Conservation (phyloP, 2,329 filamentous ascomycete species). For the Chrysoporthe deuterocubensis region DNA sequence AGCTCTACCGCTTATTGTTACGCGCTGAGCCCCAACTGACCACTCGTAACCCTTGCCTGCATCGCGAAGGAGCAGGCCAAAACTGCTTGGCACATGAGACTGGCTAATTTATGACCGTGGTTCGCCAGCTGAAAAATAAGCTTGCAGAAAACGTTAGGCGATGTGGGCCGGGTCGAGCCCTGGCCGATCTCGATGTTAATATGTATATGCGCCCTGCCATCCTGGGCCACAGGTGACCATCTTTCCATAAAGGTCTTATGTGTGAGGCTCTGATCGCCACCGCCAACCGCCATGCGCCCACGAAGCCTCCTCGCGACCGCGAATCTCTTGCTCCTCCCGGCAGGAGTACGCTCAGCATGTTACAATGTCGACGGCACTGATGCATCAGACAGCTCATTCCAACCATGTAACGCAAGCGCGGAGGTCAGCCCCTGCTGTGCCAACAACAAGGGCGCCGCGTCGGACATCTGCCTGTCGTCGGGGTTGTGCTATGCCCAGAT, state of each 20-base stretch:
- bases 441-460: slow-evolving; percentile 25
- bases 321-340: background rate
- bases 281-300: background rate
- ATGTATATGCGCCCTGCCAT: no score
- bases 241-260: no score
- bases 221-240: no score
- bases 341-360: slow-evolving; percentile 16
- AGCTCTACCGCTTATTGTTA: no score
- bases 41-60: no score
- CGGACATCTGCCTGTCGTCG: slow-evolving; percentile 33
- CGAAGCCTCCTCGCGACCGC: background rate
- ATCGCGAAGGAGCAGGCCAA: no score
- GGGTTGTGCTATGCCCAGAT: slow-evolving; percentile 32
- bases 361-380: slow-evolving; percentile 28
- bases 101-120: no score
- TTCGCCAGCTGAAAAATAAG: no score
- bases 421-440: slow-evolving; percentile 32
- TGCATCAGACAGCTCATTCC: background rate
- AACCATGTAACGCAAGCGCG: slow-evolving; percentile 30
- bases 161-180: no score
- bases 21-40: no score
- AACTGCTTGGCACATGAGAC: no score
- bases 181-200: no score
- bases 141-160: background rate
- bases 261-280: background rate